Evolutionary conservation across 768 basidiomycete species (phyloP), one percentile per base, ranked within the genome.

Genomic region (Naganishia onofrii): DNA sequence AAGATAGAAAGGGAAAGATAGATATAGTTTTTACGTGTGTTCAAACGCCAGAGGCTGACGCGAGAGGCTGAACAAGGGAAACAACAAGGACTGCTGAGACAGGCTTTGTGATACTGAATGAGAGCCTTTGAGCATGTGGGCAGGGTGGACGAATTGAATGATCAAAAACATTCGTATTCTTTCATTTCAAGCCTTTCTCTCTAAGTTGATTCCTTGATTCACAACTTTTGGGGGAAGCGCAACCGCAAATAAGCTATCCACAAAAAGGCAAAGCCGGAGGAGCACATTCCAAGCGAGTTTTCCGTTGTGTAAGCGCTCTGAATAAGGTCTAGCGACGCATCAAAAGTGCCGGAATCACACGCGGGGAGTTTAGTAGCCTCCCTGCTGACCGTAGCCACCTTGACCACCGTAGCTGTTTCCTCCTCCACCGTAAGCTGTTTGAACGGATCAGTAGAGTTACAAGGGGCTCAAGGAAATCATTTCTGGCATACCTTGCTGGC

Each of bases 341-440:
- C 48, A 51, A 23, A 51, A 13, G n/a, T 51, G 48, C 12, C 19
- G 48, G 48, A 51, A 51, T 51, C 48, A 51, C 23, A n/a, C 48
- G 6, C 19, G 57, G 42, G 38, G 38, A n/a, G 26, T 15, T 63
- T 63, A 63, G 42, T 63, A 63, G 38, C 60, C 58, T 2, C 58
- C 58, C 58, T 60, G 58, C 38, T 60, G 58, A 21, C 13, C 66
- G n/a, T n/a, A n/a, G n/a, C n/a, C n/a, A n/a, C 73, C 74, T 75
- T 75, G 75, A 67, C 75, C 75, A 60, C 71, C 74, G 58, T n/a
- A n/a, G n/a, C n/a, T n/a, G 71, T 64, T 15, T 42, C 42, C 42
- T 10, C 42, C 42, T 2, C 42, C 42, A 2, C 15, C 9, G 42
- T 42, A 42, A 15, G n/a, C n/a, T n/a, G n/a, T n/a, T n/a, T n/a